These are phyloP conservation scores for Plenodomus tracheiphilus DNA, from an alignment of 2,329 filamentous ascomycete species.

Conservation along the genomic window DNA sequence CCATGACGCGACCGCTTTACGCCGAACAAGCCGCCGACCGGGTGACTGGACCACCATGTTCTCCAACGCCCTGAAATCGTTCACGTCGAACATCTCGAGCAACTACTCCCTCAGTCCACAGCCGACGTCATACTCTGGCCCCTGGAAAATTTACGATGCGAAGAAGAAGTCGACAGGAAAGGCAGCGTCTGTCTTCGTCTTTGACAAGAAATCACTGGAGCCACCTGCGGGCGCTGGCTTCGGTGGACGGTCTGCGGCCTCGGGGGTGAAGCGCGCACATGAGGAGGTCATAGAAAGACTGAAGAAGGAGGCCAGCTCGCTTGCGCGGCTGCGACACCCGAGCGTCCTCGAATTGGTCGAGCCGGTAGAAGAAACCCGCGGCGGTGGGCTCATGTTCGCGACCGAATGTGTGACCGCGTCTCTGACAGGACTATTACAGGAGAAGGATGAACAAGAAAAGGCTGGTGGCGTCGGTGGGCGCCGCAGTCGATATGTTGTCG, in stretches of 20 bases:
- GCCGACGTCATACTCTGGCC: conserved; percentile 78
- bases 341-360: conserved; percentile 91
- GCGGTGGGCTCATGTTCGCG: conserved; percentile 90
- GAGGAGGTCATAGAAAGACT: conserved; percentile 91
- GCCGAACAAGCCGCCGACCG: conserved; percentile 24
- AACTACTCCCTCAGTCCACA: conserved; percentile 84
- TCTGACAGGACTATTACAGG: conserved; percentile 76
- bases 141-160: conserved; percentile 97
- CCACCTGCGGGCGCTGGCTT: conserved; percentile 63
- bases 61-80: conserved; percentile 84
- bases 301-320: conserved; percentile 86
- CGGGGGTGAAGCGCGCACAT: conserved; percentile 75
- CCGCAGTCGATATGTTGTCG: conserved; percentile 77
- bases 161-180: conserved; percentile 96
- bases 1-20: conserved; percentile 33
- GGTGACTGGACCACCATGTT: conserved; percentile 68
- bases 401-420: conserved; percentile 90
- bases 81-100: conserved; percentile 87
- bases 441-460: conserved; percentile 87
- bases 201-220: conserved; percentile 86
- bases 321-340: conserved; percentile 87
- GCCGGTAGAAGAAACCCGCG: conserved; percentile 91
- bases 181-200: conserved; percentile 87
- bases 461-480: conserved; percentile 69
- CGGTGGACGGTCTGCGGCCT: conserved; percentile 60